phyloP scores from a whole-genome alignment of 257 asterid species.

The Thymus quinquecostatus region DNA sequence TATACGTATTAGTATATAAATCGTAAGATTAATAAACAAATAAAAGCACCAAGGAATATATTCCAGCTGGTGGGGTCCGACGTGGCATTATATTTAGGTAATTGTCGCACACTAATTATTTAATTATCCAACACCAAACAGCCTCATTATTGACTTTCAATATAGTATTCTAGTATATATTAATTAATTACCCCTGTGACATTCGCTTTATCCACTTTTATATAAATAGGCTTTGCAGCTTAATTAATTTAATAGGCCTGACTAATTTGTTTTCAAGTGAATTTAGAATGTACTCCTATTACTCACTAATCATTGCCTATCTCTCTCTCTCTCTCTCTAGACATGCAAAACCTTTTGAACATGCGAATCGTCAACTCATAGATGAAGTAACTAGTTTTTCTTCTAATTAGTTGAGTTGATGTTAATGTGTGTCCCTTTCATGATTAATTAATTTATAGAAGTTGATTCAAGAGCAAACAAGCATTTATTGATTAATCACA shows the following conservation, averaged over 20 bases:
- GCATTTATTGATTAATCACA: conserved; percentile 6
- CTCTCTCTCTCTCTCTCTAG: not conserved
- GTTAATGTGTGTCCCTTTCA: too few relatives aligned
- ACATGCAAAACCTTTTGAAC: not conserved
- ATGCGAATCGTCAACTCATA: not conserved
- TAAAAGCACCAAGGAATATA: conserved; percentile 25
- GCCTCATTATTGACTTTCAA: conserved; percentile 31
- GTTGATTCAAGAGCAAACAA: too few relatives aligned
- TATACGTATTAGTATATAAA: too few relatives aligned
- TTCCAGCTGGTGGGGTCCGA: conserved; percentile 11
- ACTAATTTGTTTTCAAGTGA: not conserved
- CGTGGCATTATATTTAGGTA: not conserved
- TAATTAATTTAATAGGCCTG: not conserved
- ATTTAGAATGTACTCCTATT: too few relatives aligned
- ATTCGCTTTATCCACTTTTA: conserved; percentile 22
- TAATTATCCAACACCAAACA: not conserved
- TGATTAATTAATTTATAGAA: too few relatives aligned
- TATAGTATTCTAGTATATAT: not conserved
- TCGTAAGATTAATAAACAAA: conserved; percentile 9
- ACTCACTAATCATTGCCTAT: not conserved
- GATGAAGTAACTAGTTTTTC: not conserved
- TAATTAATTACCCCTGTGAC: conserved; percentile 12
- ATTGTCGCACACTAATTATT: not conserved
- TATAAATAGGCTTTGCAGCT: not conserved
- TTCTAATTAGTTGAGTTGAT: not conserved